phyloP scores from a whole-genome alignment of 108 stramenopile species.

The Nannochloropsis oceanica region DNA sequence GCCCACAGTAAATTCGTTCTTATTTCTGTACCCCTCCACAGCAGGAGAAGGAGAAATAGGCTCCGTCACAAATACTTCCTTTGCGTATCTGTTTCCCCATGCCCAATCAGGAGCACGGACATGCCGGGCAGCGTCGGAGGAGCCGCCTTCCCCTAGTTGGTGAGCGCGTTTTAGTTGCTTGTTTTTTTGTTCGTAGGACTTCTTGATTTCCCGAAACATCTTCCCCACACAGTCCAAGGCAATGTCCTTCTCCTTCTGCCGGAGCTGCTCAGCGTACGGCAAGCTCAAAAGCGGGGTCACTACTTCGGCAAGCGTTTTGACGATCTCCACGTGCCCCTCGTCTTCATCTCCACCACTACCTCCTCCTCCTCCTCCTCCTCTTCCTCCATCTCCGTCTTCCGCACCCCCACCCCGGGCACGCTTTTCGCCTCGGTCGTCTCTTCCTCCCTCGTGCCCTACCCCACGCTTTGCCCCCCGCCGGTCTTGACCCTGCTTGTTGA shows the following conservation, averaged over 20 bases:
- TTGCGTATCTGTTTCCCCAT: constrained; percentile 38
- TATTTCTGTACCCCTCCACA: constrained; percentile 58
- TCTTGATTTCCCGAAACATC: constrained; percentile 50
- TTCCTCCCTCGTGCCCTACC: no score
- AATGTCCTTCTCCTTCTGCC: constrained; percentile 45
- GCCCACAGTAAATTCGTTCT: constrained; percentile 73
- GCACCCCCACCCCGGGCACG: background rate
- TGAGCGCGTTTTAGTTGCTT: background rate
- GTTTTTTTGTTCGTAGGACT: constrained; percentile 31
- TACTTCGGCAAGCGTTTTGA: constrained; percentile 19
- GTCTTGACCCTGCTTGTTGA: background rate
- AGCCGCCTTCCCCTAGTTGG: constrained; percentile 41
- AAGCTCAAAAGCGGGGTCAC: constrained; percentile 48
- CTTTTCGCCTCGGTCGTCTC: background rate
- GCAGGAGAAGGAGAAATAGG: constrained; percentile 43
- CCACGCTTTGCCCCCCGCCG: background rate
- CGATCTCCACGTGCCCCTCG: background rate
- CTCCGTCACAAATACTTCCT: constrained; percentile 39
- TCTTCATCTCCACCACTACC: background rate
- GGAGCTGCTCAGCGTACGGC: constrained; percentile 44
- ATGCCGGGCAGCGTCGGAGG: constrained; percentile 32
- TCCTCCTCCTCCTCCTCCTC: background rate
- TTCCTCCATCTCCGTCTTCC: background rate
- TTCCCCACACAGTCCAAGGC: constrained; percentile 47
- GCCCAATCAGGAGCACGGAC: constrained; percentile 19